Evolutionary conservation across 129 eudicot genomes (phyloP).

Genomic region (Silybum marianum): DNA sequence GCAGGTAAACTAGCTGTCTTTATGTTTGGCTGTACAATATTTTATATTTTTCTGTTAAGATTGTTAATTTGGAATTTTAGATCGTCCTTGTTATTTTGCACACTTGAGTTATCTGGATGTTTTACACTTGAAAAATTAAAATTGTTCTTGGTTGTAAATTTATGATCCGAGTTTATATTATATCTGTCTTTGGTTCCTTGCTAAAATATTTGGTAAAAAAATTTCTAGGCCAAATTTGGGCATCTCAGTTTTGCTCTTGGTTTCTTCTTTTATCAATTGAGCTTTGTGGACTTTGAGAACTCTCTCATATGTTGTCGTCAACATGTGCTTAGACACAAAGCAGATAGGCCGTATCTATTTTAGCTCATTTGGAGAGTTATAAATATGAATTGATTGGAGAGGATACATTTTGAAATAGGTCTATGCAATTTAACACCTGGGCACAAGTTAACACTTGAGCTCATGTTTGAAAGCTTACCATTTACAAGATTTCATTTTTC

Average conservation of each 20-base stretch:
- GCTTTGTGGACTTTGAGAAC: not conserved
- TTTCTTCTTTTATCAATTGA: not conserved
- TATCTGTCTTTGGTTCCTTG: not conserved
- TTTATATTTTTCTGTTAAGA: not conserved
- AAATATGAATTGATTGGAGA: not conserved
- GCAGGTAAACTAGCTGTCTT: constrained; percentile 49
- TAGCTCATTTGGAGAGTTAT: not conserved
- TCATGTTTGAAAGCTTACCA: not conserved
- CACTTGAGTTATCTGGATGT: constrained; percentile 7
- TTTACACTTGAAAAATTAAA: not conserved
- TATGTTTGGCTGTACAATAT: not conserved
- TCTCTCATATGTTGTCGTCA: not conserved
- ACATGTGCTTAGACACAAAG: not conserved
- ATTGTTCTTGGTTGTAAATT: not conserved
- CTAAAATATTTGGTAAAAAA: not conserved
- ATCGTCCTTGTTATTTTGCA: not conserved
- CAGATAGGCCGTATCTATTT: not conserved
- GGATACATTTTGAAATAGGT: not conserved
- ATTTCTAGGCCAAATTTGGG: not conserved
- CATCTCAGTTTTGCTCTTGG: not conserved
- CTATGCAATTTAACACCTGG: not conserved
- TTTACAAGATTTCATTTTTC: too few species aligned
- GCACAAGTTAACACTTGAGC: not conserved
- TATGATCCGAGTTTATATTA: not conserved
- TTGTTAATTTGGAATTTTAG: constrained; percentile 13